These are phyloP conservation scores for Zopfia rhizophila DNA, from an alignment of 2,329 filamentous ascomycete genomes.

Conservation along the genomic window DNA sequence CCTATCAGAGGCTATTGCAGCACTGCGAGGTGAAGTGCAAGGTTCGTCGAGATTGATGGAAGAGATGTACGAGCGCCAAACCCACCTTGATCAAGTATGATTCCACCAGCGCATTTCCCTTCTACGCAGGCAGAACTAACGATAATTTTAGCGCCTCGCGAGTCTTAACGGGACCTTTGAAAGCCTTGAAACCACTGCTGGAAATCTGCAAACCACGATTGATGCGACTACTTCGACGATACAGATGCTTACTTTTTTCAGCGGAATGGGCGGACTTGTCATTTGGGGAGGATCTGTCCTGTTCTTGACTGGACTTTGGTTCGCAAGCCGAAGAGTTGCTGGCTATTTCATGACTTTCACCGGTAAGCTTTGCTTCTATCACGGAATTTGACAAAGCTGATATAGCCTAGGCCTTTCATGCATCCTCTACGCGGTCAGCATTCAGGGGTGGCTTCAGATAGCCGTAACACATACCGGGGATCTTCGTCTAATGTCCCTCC, in stretches of 20 bases:
- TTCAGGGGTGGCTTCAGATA: constrained; percentile 1
- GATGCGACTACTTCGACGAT: constrained; percentile 14
- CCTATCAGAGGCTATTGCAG: constrained; percentile 6
- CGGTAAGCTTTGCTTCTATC: constrained; percentile 3
- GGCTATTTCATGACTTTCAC: constrained; percentile 6
- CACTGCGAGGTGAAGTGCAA: constrained; percentile 9
- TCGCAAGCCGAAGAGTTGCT: constrained; percentile 13
- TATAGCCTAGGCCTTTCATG: constrained; percentile 1
- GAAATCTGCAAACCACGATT: constrained; percentile 7
- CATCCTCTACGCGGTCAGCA: neutral
- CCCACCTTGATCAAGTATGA: constrained; percentile 4
- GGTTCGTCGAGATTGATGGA: constrained; percentile 2
- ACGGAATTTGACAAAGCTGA: neutral
- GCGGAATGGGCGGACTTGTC: neutral
- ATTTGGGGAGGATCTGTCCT: constrained; percentile 2
- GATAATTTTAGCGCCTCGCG: constrained; percentile 4
- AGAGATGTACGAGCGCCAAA: constrained; percentile 12
- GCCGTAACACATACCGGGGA: neutral
- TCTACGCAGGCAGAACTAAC: too few species aligned
- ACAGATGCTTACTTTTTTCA: constrained; percentile 9
- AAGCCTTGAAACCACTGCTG: constrained; percentile 8
- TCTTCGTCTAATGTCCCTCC: neutral
- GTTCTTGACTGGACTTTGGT: constrained; percentile 16
- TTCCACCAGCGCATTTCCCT: too few species aligned
- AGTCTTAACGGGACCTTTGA: constrained; percentile 9